These are phyloP conservation scores for Vanderwaltozyma verrucispora DNA, from an alignment of 805 yeast genomes.

Conservation along the genomic window DNA sequence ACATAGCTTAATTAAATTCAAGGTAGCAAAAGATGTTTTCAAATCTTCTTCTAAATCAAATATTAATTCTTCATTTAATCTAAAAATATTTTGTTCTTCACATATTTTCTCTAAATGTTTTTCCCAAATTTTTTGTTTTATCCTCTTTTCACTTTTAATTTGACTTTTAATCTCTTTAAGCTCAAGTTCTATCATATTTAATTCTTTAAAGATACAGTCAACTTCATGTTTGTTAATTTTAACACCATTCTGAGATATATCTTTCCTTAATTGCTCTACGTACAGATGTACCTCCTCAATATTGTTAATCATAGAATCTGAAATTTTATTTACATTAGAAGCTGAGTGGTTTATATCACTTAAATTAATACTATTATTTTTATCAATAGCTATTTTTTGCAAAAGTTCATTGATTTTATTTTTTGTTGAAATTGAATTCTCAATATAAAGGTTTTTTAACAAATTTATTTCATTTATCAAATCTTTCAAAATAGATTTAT, in stretches of 20 bases:
- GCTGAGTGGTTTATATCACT: no score
- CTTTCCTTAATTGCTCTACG: slow-evolving; percentile 79
- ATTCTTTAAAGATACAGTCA: slow-evolving; percentile 51
- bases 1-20: slow-evolving; percentile 67
- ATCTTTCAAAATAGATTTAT: no score
- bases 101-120: slow-evolving; percentile 78
- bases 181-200: slow-evolving; percentile 44
- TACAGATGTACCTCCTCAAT: slow-evolving; percentile 88
- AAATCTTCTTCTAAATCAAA: slow-evolving; percentile 73
- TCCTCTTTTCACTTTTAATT: slow-evolving; percentile 59
- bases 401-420: no score
- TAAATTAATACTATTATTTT: no score
- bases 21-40: slow-evolving; percentile 70
- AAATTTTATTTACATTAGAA: slow-evolving; percentile 75
- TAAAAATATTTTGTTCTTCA: slow-evolving; percentile 87
- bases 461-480: no score
- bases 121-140: slow-evolving; percentile 91
- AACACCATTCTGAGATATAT: slow-evolving; percentile 85
- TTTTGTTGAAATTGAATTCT: no score
- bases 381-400: no score
- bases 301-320: slow-evolving; percentile 59
- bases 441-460: no score
- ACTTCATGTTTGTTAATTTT: slow-evolving; percentile 71
- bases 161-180: slow-evolving; percentile 46
- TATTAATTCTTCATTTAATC: slow-evolving; percentile 77